A percentile compares a stretch with the other conserved stretches of the same genome.
phyloP scores from a whole-genome alignment of 202 grass and related monocot genomes.

The Carex arenaria region DNA sequence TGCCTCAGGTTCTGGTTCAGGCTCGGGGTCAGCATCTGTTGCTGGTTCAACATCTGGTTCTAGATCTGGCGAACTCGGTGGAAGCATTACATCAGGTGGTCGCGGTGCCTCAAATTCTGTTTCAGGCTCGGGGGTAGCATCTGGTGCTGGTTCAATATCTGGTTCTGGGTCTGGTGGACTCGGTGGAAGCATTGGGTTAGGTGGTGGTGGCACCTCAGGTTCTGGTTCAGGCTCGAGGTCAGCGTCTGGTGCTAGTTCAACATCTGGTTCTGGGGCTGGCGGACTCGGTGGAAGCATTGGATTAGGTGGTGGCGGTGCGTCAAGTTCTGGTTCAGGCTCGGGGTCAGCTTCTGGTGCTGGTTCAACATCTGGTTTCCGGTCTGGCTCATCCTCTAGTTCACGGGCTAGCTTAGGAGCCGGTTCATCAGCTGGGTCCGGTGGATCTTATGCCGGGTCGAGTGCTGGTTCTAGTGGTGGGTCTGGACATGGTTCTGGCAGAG shows the following conservation, averaged over 20 bases:
- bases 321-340: constrained; percentile 11
- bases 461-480: background rate
- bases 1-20: background rate
- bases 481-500: background rate
- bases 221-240: constrained; percentile 17
- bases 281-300: constrained; percentile 2
- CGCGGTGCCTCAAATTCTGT: background rate
- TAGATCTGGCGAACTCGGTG: background rate
- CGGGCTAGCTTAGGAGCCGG: constrained; percentile 10
- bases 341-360: constrained; percentile 11
- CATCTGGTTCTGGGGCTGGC: no score
- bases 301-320: background rate
- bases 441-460: background rate
- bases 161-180: background rate
- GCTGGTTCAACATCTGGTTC: no score
- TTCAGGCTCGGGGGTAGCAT: constrained; percentile 4
- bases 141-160: constrained; percentile 20
- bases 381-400: no score
- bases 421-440: constrained; percentile 3
- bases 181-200: constrained; percentile 13
- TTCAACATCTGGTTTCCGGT: background rate
- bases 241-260: constrained; percentile 25
- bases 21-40: no score
- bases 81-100: constrained; percentile 3
- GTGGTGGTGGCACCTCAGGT: background rate